Evolutionary conservation across 495 filamentous ascomycete genomes (phyloP), one percentile per base, ranked within the genome.

Genomic region (Margaritispora aquatica): DNA sequence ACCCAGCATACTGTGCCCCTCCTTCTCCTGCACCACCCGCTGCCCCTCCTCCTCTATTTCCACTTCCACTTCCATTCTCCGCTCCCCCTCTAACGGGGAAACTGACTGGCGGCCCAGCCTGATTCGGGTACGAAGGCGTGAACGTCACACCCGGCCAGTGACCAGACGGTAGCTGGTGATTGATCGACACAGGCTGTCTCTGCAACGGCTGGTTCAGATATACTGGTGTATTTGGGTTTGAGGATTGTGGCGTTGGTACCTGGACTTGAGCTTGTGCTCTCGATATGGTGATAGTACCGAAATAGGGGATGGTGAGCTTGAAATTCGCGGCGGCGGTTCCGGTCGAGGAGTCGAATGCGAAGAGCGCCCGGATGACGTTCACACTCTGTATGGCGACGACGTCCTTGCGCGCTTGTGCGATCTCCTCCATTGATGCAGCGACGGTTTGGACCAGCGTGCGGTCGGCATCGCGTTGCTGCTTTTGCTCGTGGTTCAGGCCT

Each of bases 251-350:
- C 19, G 38, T 44, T 17, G 19, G 11, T 44, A n/a, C n/a, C n/a
- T n/a, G n/a, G n/a, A n/a, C n/a, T n/a, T n/a, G n/a, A n/a, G 38
- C 19, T n/a, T 44, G 69, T 44, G 73, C 53, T 26, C 65, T 55
- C 2, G 58, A 70, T 50, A 83, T 76, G 29, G 70, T 73, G 50
- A 79, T 70, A 1, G 73, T 76, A 22, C 75, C 77, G 5, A 78
- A 67, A 34, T 76, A 76, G 17, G 76, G 76, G 44, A 79, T 75
- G 23, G 74, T 72, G 9, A 79, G 69, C 19, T 71, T 69, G 46
- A 79, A 55, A 51, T 60, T 64, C 0, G 47, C 51, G 8, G 20
- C 29, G 4, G 36, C n/a, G 15, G 19, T 22, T 17, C 54, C 51
- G 11, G 54, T 26, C 5, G 49, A 26, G 7, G 54, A 50, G 17